Evolutionary conservation across 352 stramenopile genomes (phyloP), one percentile per base, ranked within the genome.

Genomic region (Globisporangium spinosum): DNA sequence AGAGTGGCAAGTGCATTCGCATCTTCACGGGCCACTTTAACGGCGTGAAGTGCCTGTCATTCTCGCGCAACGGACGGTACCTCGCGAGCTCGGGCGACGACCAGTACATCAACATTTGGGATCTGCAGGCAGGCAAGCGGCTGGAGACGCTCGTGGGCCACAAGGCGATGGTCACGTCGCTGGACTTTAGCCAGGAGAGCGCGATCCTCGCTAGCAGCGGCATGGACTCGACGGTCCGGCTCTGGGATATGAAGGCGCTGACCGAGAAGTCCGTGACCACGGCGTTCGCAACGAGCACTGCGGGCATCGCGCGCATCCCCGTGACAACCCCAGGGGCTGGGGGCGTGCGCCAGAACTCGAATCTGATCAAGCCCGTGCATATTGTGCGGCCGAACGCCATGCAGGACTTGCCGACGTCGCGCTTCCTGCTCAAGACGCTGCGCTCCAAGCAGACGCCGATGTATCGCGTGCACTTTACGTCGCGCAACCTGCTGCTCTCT

Each of bases 91-190:
- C 85, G 22, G 87, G 95, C 25, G 87, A 97, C 45, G 85, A 94
- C 69, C 82, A 94, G 66, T 91, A 96, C 58, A 86, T 98, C 57
- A 95, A 97, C 71, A 83, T 98, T 69, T 98, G 95, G 94, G 95
- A 98, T 73, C 79, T 98, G 47, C 91, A 95, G 17, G 88, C 85
- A 8, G 86, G 88, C 27, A 94, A 95, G 72, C 80, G 87, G n/a
- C 61, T 98, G 7, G 85, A 93, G 68, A 95, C 87, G 29, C 76
- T 95, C 10, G 78, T 91, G 62, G 87, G 87, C 23, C 87, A 95
- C 71, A 89, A 86, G 62, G 83, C 75, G 9, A 83, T 78, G 55
- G 83, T 95, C 35, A 90, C 85, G 23, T 91, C 83, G 63, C 74
- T 95, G 23, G 77, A 80, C 38, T 95, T 95, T 51, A 93, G 85